Evolutionary conservation across 2,329 filamentous ascomycete genomes (phyloP).

Genomic region (Aschersonia sp.): DNA sequence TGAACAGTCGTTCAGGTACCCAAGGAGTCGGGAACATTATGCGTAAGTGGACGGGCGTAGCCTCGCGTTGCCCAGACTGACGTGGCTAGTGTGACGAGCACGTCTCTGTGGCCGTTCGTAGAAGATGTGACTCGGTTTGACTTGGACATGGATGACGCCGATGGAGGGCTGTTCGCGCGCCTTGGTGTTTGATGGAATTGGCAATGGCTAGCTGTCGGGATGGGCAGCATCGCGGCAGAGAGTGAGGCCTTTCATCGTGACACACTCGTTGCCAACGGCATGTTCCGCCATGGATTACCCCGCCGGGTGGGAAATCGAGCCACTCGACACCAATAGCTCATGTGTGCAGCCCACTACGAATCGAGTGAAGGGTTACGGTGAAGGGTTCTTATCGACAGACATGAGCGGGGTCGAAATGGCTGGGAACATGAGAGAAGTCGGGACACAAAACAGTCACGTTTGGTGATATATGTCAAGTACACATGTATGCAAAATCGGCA

Average conservation of each 20-base stretch:
- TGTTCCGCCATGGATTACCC: neutral
- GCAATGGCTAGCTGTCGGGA: too few relatives aligned
- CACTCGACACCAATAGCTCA: neutral
- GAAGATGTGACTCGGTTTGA: slow-evolving; percentile 39
- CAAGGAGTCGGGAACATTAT: slow-evolving; percentile 36
- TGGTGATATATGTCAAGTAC: too few relatives aligned
- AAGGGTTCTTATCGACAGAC: too few relatives aligned
- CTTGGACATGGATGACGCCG: slow-evolving; percentile 31
- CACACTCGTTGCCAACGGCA: neutral
- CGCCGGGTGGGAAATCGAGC: neutral
- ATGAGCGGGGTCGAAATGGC: too few relatives aligned
- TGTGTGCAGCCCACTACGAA: too few relatives aligned
- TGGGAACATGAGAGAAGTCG: too few relatives aligned
- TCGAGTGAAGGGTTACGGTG: too few relatives aligned
- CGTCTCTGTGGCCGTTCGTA: slow-evolving; percentile 35
- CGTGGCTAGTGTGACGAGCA: slow-evolving; percentile 26
- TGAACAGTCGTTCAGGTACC: slow-evolving; percentile 25
- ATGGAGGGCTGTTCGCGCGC: slow-evolving; percentile 13
- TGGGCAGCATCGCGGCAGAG: neutral
- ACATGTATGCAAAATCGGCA: too few relatives aligned
- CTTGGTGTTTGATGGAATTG: neutral
- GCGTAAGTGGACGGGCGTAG: slow-evolving; percentile 14
- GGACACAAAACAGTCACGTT: too few relatives aligned
- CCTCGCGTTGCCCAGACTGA: neutral
- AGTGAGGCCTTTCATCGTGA: neutral